phyloP scores from a whole-genome alignment of 768 basidiomycete species.

The Boletellus ananiceps region DNA sequence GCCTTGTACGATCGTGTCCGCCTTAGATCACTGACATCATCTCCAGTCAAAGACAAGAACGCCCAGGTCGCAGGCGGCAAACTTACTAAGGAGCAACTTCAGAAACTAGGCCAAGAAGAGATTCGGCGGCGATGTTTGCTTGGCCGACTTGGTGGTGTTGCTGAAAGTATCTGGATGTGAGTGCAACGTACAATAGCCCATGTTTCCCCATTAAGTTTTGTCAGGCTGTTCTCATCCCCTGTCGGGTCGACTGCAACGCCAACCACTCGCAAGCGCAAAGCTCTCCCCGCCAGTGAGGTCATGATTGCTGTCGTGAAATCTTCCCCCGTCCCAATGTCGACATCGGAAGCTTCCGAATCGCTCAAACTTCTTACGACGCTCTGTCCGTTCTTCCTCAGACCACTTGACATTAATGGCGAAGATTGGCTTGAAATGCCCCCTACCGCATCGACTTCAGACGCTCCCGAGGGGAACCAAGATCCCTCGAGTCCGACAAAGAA shows the following conservation, averaged over 20 bases:
- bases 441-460: slow-evolving; percentile 16
- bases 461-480: slow-evolving; percentile 9
- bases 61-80: slow-evolving; percentile 39
- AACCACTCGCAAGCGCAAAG: slow-evolving; percentile 62
- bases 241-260: slow-evolving; percentile 48
- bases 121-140: slow-evolving; percentile 70
- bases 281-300: slow-evolving; percentile 64
- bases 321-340: slow-evolving; percentile 74
- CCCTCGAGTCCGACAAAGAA: slow-evolving; percentile 38
- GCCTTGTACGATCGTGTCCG: slow-evolving; percentile 80
- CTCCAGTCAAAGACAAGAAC: slow-evolving; percentile 56
- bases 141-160: slow-evolving; percentile 72
- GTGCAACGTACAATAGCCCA: slow-evolving; percentile 14
- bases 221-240: slow-evolving; percentile 68
- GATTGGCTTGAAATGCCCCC: slow-evolving; percentile 51
- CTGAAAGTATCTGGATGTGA: slow-evolving; percentile 88
- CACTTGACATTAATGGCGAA: slow-evolving; percentile 54
- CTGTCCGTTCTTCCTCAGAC: slow-evolving; percentile 78
- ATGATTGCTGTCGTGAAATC: slow-evolving; percentile 70
- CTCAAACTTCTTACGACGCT: slow-evolving; percentile 58
- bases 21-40: slow-evolving; percentile 61
- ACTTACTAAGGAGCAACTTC: slow-evolving; percentile 60
- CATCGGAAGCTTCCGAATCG: slow-evolving; percentile 74
- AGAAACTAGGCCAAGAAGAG: slow-evolving; percentile 74
- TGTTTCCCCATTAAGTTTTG: not conserved